A percentile compares a stretch with the other conserved stretches of the same genome.
phyloP scores from a whole-genome alignment of 208 protist species.

The Acanthamoeba lenticulata region DNA sequence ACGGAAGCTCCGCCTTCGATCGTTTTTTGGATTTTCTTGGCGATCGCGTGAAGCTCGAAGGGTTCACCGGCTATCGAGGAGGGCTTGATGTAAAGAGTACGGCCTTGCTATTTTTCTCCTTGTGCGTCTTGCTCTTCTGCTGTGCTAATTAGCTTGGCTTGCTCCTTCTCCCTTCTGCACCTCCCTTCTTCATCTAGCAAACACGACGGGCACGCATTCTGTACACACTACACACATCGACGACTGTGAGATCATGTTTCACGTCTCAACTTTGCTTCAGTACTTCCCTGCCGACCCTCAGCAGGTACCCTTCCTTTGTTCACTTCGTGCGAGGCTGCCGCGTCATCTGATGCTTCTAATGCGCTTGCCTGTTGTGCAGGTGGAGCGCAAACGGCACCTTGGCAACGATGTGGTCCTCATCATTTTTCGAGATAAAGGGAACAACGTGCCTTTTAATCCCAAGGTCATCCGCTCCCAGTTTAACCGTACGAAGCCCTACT shows the following conservation, averaged over 20 bases:
- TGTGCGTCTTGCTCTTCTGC: background rate
- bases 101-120: background rate
- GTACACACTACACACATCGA: slow-evolving; percentile 71
- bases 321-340: background rate
- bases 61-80: slow-evolving; percentile 77
- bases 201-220: slow-evolving; percentile 79
- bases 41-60: slow-evolving; percentile 74
- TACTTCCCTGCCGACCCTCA: slow-evolving; percentile 67
- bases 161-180: background rate
- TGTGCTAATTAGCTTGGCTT: background rate
- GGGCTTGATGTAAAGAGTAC: slow-evolving; percentile 77
- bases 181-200: background rate
- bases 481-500: slow-evolving; percentile 72
- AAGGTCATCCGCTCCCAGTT: slow-evolving; percentile 79
- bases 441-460: slow-evolving; percentile 71
- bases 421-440: slow-evolving; percentile 74
- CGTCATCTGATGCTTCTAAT: background rate
- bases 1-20: slow-evolving; percentile 68
- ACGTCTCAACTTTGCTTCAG: slow-evolving; percentile 81
- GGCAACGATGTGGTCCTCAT: slow-evolving; percentile 83
- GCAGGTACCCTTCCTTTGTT: background rate
- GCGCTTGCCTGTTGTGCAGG: too few species aligned
- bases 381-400: slow-evolving; percentile 81
- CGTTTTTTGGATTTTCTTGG: slow-evolving; percentile 81
- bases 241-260: slow-evolving; percentile 83